Evolutionary conservation across 176 grass and related monocot genomes (phyloP), one percentile per base, ranked within the genome.

Genomic region (Alloteropsis semialata): DNA sequence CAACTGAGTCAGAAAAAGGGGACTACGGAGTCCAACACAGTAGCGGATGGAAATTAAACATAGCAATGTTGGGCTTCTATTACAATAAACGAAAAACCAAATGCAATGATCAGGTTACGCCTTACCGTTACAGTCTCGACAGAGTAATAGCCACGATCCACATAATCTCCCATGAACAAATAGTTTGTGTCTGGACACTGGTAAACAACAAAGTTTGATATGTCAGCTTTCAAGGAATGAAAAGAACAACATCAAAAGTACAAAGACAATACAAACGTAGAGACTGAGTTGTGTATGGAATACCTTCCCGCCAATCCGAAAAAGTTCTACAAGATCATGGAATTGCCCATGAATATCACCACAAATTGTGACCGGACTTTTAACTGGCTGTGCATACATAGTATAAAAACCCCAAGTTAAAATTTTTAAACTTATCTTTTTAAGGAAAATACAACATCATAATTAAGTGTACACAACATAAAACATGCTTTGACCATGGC

Each of bases 321-420:
- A 97, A 59, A 97, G 84, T 62, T 97, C 91, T 41, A 92, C 81
- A 29, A 97, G 91, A 75, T 97, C 94, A 37, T 97, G 94, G 88
- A 97, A 97, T 76, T 97, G 91, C 2, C 94, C 94, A 53, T 97
- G 94, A 76, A 97, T 97, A 79, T 97, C 94, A 88, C 94, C 94
- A 69, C 94, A 97, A 44, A 97, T 91, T 57, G 91, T 97, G 46
- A 97, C 94, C 0, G 94, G 94, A 48, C 89, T 97, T 69, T 90
- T 97, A 32, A 97, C 94, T 53, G 94, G 94, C 94, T 97, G 91
- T 49, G 49, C 8, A 50, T 3, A n/a, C n/a, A 54, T 67, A 87
- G 15, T 55, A 86, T 42, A 81, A n/a, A 58, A 34, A 51, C 10
- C 27, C 53, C 29, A 25, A 27, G 28, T 50, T 18, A 81, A 62